phyloP scores from a whole-genome alignment of 1,284 basidiomycete species.

The Vanrija sp. region DNA sequence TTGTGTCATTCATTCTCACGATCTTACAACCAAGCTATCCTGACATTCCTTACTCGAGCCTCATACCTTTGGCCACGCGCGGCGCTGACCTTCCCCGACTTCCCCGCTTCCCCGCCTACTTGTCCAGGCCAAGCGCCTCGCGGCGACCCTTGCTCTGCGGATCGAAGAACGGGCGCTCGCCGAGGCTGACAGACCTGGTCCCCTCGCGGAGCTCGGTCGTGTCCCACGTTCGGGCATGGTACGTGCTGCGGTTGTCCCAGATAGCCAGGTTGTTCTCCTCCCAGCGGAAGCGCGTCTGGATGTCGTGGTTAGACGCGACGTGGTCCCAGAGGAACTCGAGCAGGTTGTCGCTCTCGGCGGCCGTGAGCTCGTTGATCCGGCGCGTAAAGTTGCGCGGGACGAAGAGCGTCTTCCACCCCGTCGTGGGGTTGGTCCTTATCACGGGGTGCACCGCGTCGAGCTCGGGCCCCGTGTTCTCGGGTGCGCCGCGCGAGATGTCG shows the following conservation, averaged over 20 bases:
- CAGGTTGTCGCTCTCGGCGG: slow-evolving; percentile 54
- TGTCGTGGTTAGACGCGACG: slow-evolving; percentile 58
- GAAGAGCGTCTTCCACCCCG: slow-evolving; percentile 72
- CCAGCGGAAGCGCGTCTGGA: slow-evolving; percentile 59
- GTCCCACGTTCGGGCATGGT: slow-evolving; percentile 53
- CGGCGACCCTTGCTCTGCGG: slow-evolving; percentile 21
- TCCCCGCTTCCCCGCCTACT: no score
- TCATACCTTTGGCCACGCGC: no score
- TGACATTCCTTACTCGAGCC: no score
- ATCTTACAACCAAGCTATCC: no score
- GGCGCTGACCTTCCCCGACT: no score
- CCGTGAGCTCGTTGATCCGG: slow-evolving; percentile 59
- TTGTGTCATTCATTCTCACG: no score
- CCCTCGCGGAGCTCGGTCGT: slow-evolving; percentile 52
- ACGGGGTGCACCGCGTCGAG: slow-evolving; percentile 62
- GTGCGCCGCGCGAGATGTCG: slow-evolving; percentile 52
- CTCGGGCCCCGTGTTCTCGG: slow-evolving; percentile 58
- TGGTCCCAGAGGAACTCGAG: slow-evolving; percentile 24
- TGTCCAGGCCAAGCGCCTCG: slow-evolving; percentile 12
- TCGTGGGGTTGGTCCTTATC: slow-evolving; percentile 52
- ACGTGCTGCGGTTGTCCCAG: slow-evolving; percentile 45
- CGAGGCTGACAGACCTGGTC: slow-evolving; percentile 60
- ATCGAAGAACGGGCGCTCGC: slow-evolving; percentile 60
- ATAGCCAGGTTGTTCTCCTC: slow-evolving; percentile 44
- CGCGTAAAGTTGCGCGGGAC: slow-evolving; percentile 63